Percentiles rank a stretch among this genome's conserved stretches.
Evolutionary conservation across 306 rosid species (phyloP).

Genomic region (Cucumis melo): DNA sequence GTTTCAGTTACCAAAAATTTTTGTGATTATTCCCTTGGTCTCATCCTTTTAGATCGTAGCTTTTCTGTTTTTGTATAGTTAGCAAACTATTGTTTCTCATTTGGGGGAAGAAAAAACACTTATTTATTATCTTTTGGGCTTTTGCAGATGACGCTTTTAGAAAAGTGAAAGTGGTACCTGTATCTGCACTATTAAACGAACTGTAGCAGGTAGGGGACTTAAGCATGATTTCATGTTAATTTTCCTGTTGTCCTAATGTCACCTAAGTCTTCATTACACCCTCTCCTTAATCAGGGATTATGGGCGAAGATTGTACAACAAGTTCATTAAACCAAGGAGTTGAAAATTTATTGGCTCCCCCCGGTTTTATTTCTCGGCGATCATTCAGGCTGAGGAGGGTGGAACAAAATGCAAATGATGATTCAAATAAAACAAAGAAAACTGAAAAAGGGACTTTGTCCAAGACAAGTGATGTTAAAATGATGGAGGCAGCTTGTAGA

Average conservation of each 20-base stretch:
- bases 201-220: background rate
- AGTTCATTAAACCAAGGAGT: conserved; percentile 5
- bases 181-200: background rate
- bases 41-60: background rate
- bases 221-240: background rate
- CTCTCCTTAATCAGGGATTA: conserved; percentile 16
- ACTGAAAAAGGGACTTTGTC: conserved; percentile 7
- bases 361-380: conserved; percentile 53
- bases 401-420: conserved; percentile 18
- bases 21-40: background rate
- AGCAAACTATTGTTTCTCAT: background rate
- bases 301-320: conserved; percentile 15
- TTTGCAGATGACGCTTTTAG: background rate
- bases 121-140: background rate
- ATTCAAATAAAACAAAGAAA: conserved; percentile 20
- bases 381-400: conserved; percentile 44
- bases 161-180: background rate
- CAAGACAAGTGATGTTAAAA: conserved; percentile 15
- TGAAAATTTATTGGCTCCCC: conserved; percentile 34
- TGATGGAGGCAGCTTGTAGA: conserved; percentile 11
- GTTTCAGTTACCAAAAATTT: background rate
- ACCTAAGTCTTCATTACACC: background rate
- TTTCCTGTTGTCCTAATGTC: background rate
- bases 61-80: background rate
- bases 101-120: background rate